A percentile compares a stretch with the other conserved stretches of the same genome.
Evolutionary conservation across 2,329 filamentous ascomycete species (phyloP).

Genomic region (Penicillium sp.): DNA sequence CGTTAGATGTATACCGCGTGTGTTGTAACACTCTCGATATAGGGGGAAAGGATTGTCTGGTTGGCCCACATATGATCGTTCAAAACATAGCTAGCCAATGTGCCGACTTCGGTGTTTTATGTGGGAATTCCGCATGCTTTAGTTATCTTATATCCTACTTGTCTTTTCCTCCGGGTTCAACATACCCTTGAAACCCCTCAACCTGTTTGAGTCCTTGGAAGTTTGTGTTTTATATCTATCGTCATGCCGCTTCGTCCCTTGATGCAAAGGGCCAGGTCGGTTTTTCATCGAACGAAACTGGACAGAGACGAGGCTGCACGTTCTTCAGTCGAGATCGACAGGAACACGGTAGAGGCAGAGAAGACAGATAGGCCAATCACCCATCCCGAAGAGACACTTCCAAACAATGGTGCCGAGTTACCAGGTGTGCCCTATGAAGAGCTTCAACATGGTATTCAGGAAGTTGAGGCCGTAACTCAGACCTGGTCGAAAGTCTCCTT

Average conservation of each 20-base stretch:
- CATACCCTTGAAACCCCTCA: background rate
- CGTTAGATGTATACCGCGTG: background rate
- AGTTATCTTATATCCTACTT: background rate
- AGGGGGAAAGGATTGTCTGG: background rate
- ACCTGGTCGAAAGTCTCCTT: constrained; percentile 41
- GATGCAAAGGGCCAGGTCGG: constrained; percentile 8
- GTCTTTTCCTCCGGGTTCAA: background rate
- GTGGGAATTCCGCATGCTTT: background rate
- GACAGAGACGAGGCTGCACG: constrained; percentile 2
- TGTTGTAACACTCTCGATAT: background rate
- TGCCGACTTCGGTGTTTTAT: constrained; percentile 1
- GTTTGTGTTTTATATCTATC: background rate
- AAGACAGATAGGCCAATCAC: background rate
- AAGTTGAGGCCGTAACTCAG: constrained; percentile 47
- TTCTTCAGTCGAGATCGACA: background rate
- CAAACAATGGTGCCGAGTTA: constrained; percentile 7
- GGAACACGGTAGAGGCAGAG: background rate
- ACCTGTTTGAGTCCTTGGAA: background rate
- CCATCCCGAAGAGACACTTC: constrained; percentile 1
- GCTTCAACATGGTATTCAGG: constrained; percentile 44
- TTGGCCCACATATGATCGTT: background rate
- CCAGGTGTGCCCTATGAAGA: constrained; percentile 13
- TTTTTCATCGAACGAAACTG: constrained; percentile 3
- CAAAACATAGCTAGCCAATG: background rate
- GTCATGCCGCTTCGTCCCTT: constrained; percentile 5